Evolutionary conservation across 345 rosid species (phyloP).

Genomic region (Eutrema japonicum): DNA sequence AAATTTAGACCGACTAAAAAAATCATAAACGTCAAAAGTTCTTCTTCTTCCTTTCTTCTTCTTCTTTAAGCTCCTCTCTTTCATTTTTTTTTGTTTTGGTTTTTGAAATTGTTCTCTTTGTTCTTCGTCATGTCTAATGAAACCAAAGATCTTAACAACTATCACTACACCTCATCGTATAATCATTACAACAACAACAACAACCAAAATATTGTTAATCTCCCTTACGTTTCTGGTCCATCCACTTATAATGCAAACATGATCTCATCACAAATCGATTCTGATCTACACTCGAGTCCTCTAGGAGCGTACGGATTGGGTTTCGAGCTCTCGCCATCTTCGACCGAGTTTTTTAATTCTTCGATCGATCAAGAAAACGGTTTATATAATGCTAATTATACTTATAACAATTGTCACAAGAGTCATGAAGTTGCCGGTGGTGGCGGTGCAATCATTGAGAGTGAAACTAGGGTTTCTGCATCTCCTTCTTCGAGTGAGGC

Average conservation of each 20-base stretch:
- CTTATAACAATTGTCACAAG: conserved; percentile 35
- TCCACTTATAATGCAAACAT: conserved; percentile 41
- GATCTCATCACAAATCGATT: conserved; percentile 49
- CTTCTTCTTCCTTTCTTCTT: conserved; percentile 17
- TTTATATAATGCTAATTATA: conserved; percentile 26
- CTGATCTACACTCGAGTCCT: conserved; percentile 54
- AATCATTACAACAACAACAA: conserved; percentile 28
- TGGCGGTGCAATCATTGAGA: conserved; percentile 41
- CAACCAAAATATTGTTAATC: conserved; percentile 25
- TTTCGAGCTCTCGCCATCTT: conserved; percentile 60
- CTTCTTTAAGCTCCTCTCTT: conserved; percentile 38
- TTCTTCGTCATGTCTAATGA: conserved; percentile 70
- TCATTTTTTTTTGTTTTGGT: not conserved
- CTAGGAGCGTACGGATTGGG: conserved; percentile 59
- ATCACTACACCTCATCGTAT: conserved; percentile 36
- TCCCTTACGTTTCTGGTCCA: conserved; percentile 51
- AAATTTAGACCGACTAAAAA: conserved; percentile 39
- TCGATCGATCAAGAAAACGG: conserved; percentile 45
- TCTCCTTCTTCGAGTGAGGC: conserved; percentile 65
- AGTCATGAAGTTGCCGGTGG: conserved; percentile 35
- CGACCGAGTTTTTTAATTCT: conserved; percentile 49
- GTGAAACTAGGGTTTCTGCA: conserved; percentile 51
- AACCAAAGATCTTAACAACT: conserved; percentile 57
- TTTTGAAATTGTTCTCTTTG: conserved; percentile 1
- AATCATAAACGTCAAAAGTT: conserved; percentile 23